phyloP scores from a whole-genome alignment of 2,329 filamentous ascomycete genomes.

The Diatrype stigma region DNA sequence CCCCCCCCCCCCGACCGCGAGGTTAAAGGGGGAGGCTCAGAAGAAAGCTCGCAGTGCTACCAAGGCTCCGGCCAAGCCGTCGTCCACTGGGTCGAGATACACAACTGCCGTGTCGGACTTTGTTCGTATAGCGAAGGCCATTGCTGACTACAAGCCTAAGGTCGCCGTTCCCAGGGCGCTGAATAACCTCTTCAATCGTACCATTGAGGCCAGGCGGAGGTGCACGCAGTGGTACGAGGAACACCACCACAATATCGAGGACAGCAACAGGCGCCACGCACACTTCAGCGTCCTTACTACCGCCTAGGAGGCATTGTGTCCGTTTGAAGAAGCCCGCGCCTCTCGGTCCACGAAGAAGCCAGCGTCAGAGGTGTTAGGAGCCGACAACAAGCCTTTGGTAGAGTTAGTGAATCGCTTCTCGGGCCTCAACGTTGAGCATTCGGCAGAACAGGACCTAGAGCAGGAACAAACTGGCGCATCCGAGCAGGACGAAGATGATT shows the following conservation, averaged over 20 bases:
- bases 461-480: not conserved
- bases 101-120: slow-evolving; percentile 1
- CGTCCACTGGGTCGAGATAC: not conserved
- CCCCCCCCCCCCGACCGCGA: not conserved
- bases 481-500: slow-evolving; percentile 1
- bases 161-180: slow-evolving; percentile 12
- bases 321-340: not conserved
- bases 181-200: not conserved
- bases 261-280: slow-evolving; percentile 1
- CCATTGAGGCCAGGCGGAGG: not conserved
- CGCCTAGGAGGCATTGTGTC: slow-evolving; percentile 1
- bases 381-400: not conserved
- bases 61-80: not conserved
- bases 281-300: not conserved
- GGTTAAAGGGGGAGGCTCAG: slow-evolving; percentile 1
- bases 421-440: not conserved
- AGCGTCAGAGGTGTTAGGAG: not conserved
- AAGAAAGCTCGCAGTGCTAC: not conserved
- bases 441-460: not conserved
- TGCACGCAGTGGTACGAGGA: slow-evolving; percentile 2
- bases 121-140: slow-evolving; percentile 1
- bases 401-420: slow-evolving; percentile 1
- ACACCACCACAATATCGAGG: not conserved
- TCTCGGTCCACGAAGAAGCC: not conserved
- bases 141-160: slow-evolving; percentile 1